Percentiles rank a stretch among this genome's conserved stretches.
Conservation (phyloP, 495 filamentous ascomycete genomes). For the Chaetomium cochliodes region DNA sequence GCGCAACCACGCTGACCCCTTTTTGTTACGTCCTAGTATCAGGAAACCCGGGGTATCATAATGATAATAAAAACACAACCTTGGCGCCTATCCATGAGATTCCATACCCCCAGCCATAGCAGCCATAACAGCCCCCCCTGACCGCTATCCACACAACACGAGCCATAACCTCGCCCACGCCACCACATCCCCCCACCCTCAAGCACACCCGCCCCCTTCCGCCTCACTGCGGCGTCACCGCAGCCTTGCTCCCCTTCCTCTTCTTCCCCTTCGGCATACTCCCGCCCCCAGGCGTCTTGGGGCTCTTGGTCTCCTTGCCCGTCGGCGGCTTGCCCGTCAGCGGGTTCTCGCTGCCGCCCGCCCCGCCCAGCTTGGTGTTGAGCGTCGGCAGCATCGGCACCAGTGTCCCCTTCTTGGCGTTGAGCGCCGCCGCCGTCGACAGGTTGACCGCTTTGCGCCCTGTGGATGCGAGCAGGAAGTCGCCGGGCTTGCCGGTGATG, state of each 20-base stretch:
- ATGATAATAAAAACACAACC: background rate
- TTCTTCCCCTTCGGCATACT: conserved; percentile 49
- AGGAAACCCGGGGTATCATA: conserved; percentile 16
- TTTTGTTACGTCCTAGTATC: background rate
- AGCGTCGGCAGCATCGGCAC: conserved; percentile 31
- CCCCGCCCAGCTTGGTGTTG: conserved; percentile 43
- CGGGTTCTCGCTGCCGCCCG: conserved; percentile 30
- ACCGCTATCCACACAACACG: background rate
- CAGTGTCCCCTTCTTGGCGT: conserved; percentile 10
- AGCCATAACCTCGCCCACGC: background rate
- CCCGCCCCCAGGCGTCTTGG: conserved; percentile 45
- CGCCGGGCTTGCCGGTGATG: conserved; percentile 78
- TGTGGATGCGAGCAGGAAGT: conserved; percentile 72
- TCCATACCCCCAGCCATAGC: background rate
- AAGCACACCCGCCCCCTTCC: background rate
- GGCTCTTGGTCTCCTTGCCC: conserved; percentile 50
- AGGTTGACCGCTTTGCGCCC: conserved; percentile 48
- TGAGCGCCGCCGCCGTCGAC: conserved; percentile 10
- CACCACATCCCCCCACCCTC: background rate
- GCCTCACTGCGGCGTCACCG: conserved; percentile 29
- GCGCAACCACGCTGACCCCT: background rate
- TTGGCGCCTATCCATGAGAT: background rate
- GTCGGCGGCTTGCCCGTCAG: conserved; percentile 27
- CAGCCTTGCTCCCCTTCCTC: conserved; percentile 61
- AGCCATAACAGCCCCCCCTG: background rate